Conservation (phyloP, 495 filamentous ascomycete genomes). For the Monascus purpureus region DNA sequence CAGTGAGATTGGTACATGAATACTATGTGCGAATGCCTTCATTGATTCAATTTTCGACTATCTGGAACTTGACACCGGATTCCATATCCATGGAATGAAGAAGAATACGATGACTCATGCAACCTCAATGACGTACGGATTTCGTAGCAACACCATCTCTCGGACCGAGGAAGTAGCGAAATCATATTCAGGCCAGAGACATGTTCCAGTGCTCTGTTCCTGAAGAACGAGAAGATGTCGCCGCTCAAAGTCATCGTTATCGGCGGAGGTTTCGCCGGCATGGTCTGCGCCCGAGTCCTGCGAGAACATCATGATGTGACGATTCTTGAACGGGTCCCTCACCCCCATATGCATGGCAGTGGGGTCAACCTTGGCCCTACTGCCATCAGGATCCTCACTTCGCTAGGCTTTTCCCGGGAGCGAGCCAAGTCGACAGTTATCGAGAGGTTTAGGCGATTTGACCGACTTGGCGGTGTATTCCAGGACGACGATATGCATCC, state of each 20-base stretch:
- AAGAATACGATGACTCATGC: too few relatives aligned
- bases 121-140: too few relatives aligned
- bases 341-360: slow-evolving; percentile 8
- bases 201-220: too few relatives aligned
- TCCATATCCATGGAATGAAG: too few relatives aligned
- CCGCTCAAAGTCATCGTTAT: slow-evolving; percentile 11
- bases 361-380: slow-evolving; percentile 12
- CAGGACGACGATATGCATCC: neutral
- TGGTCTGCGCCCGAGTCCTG: slow-evolving; percentile 10
- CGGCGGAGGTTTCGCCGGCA: slow-evolving; percentile 12
- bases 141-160: too few relatives aligned
- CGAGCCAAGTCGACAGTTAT: slow-evolving; percentile 5
- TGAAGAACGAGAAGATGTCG: too few relatives aligned
- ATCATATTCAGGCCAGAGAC: too few relatives aligned
- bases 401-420: slow-evolving; percentile 7
- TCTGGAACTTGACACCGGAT: too few relatives aligned
- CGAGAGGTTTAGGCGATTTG: neutral
- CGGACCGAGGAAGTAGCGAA: too few relatives aligned
- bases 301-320: slow-evolving; percentile 14
- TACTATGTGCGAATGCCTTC: too few relatives aligned
- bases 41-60: too few relatives aligned
- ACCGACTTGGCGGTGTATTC: neutral
- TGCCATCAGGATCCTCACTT: slow-evolving; percentile 9
- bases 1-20: too few relatives aligned
- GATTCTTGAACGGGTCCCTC: slow-evolving; percentile 11